Conservation (phyloP, 2,329 filamentous ascomycete genomes). For the Diaporthe citriasiana region DNA sequence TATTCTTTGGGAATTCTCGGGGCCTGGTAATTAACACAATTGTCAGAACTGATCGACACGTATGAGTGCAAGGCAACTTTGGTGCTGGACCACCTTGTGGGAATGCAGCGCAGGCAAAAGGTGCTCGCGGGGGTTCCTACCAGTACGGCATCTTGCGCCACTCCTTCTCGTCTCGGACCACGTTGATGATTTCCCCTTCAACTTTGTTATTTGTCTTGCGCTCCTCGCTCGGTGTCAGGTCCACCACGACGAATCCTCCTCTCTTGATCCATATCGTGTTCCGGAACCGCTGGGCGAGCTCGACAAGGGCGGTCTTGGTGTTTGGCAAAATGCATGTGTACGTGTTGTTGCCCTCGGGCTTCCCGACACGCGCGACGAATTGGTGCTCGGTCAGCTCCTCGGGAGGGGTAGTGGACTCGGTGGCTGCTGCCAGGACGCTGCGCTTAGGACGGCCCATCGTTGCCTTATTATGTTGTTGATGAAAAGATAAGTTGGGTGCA, state of each 20-base stretch:
- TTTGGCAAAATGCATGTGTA: constrained; percentile 83
- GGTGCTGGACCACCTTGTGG: background rate
- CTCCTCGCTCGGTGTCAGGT: constrained; percentile 73
- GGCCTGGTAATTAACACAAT: constrained; percentile 68
- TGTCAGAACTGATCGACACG: background rate
- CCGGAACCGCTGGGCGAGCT: constrained; percentile 87
- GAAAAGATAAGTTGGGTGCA: constrained; percentile 17
- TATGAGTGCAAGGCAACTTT: background rate
- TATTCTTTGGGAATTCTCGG: constrained; percentile 79
- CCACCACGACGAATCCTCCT: constrained; percentile 87
- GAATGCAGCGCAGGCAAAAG: background rate
- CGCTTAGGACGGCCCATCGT: constrained; percentile 82
- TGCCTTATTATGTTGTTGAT: background rate
- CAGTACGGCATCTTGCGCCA: constrained; percentile 94
- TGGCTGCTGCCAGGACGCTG: constrained; percentile 81
- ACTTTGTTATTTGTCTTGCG: constrained; percentile 79
- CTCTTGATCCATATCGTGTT: constrained; percentile 95
- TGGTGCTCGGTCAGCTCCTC: constrained; percentile 71
- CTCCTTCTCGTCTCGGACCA: constrained; percentile 89
- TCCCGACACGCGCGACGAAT: constrained; percentile 81
- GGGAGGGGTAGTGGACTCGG: constrained; percentile 75
- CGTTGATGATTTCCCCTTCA: constrained; percentile 90
- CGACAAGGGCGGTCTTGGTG: constrained; percentile 77
- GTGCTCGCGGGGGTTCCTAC: constrained; percentile 60
- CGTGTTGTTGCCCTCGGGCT: constrained; percentile 89